phyloP scores from a whole-genome alignment of 1,284 basidiomycete genomes.

The Puccinia novopanici region DNA sequence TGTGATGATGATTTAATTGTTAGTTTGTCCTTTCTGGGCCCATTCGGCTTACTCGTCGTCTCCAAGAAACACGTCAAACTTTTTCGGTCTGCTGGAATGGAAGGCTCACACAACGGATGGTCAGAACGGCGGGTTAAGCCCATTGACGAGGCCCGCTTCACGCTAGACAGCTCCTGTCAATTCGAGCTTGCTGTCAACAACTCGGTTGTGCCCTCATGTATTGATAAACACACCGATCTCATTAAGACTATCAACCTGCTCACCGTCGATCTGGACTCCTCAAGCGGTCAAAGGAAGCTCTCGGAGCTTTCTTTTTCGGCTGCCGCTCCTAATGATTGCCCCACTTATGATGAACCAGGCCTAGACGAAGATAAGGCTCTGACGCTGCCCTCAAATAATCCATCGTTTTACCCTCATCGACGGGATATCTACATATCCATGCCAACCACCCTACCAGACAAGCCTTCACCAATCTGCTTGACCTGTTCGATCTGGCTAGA shows the following conservation, averaged over 20 bases:
- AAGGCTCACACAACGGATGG: slow-evolving; percentile 4
- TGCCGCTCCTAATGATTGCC: background rate
- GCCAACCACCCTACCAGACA: background rate
- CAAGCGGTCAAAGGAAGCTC: slow-evolving; percentile 32
- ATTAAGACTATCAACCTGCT: slow-evolving; percentile 35
- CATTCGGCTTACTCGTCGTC: slow-evolving; percentile 8
- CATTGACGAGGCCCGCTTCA: slow-evolving; percentile 27
- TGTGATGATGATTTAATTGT: slow-evolving; percentile 31
- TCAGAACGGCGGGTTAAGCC: slow-evolving; percentile 11
- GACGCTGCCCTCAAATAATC: background rate
- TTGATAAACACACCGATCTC: slow-evolving; percentile 8
- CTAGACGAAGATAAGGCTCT: background rate
- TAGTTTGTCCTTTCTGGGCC: slow-evolving; percentile 30
- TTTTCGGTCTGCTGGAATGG: background rate
- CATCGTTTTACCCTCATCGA: slow-evolving; percentile 9
- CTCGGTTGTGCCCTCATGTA: slow-evolving; percentile 10
- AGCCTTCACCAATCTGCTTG: background rate
- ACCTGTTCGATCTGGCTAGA: slow-evolving; percentile 39
- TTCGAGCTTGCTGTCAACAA: slow-evolving; percentile 31
- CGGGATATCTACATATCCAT: slow-evolving; percentile 14
- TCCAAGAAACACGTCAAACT: slow-evolving; percentile 30
- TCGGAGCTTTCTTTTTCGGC: slow-evolving; percentile 35
- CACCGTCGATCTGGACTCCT: slow-evolving; percentile 20
- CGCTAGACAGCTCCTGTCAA: slow-evolving; percentile 9
- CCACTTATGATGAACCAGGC: background rate